Base-by-base conservation (phyloP, 306 rosid species). In the Mimosa pudica region DNA sequence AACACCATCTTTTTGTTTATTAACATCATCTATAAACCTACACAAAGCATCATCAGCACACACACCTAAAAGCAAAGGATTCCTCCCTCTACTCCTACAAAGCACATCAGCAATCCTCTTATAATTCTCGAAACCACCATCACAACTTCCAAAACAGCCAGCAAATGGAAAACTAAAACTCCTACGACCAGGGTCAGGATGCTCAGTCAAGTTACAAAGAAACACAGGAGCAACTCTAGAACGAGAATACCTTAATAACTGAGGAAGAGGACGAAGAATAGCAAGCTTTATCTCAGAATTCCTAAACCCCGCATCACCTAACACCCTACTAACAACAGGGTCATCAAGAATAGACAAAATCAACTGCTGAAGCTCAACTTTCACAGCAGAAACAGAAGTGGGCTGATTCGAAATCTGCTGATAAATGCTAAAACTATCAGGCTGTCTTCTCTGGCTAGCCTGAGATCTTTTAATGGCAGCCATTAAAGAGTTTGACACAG, bases 401-500 rank as follows among this genome's bases (percentile, higher is more conserved):
- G 80, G 24, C 51, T 5, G 88, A 38, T 38, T 38, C 16, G 86
- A 81, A 47, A 85, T 66, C 48, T 88, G 92, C n/a, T 90, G 92
- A 79, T 86, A 89, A 35, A 91, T 82, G 46, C 90, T 93, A 51
- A 90, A 92, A 32, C 85, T 91, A 68, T 96, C 98, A 0, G 94
- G 94, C 78, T 88, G 94, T 0, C 92, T 68, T 3, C 94, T 49
- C 80, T 90, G 92, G 87, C 84, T 90, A 10, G 94, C 92, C 77
- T 90, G 94, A 7, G 94, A 90, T 33, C 94, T 87, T 47, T 88
- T 90, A 36, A 90, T 78, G 70, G 94, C 94, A 2, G 92, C 94
- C 94, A 86, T 88, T 84, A 90, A 90, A 4, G 92, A 96, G 86
- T 96, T 96, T 1, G 99, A 96, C 0, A 96, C 91, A 1, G 99